Conservation (phyloP, 2,329 filamentous ascomycete genomes). For the Talaromyces sp. region DNA sequence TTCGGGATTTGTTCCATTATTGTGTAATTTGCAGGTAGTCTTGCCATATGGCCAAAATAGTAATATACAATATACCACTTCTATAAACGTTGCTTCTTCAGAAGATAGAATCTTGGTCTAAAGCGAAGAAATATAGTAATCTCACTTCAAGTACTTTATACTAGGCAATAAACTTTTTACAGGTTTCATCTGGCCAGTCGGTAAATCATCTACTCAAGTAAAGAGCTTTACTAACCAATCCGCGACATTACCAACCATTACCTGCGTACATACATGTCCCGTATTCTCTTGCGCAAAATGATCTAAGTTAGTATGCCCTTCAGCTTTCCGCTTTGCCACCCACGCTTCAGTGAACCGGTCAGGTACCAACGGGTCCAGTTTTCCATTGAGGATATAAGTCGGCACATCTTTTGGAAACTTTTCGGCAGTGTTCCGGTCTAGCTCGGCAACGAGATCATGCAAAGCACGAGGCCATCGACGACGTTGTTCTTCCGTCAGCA, state of each 20-base stretch:
- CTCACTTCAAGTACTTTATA: background rate
- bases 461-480: constrained; percentile 7
- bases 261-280: constrained; percentile 2
- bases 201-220: background rate
- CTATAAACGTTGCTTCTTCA: background rate
- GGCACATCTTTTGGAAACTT: constrained; percentile 3
- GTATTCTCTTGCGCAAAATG: constrained; percentile 10
- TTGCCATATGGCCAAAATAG: background rate
- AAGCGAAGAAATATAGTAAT: background rate
- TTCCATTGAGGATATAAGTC: constrained; percentile 10
- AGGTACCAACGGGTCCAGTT: constrained; percentile 7
- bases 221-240: background rate
- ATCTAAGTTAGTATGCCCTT: constrained; percentile 4
- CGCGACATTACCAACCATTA: constrained; percentile 8
- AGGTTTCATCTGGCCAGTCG: background rate
- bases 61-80: background rate
- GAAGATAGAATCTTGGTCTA: background rate
- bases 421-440: constrained; percentile 3
- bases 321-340: constrained; percentile 1
- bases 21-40: background rate
- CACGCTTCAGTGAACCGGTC: constrained; percentile 7
- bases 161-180: background rate
- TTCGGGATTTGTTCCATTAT: background rate
- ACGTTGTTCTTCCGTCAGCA: constrained; percentile 4
- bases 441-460: background rate